These are phyloP conservation scores for Ophiocordyceps camponoti-leonardi DNA, from an alignment of 2,329 filamentous ascomycete species.

Conservation along the genomic window DNA sequence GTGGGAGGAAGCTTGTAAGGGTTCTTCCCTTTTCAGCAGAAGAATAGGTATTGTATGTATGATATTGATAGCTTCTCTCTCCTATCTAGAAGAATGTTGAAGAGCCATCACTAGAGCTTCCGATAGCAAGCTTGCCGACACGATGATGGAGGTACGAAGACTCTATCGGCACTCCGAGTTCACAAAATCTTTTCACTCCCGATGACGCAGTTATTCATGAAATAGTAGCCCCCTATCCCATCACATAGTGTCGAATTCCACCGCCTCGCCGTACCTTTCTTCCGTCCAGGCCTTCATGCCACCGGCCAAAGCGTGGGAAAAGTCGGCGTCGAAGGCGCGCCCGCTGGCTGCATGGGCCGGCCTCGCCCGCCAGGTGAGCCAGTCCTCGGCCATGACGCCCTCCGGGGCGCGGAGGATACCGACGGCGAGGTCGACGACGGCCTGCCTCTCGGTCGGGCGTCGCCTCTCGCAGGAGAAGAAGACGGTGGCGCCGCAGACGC, in stretches of 20 bases:
- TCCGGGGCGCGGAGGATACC: slow-evolving; percentile 27
- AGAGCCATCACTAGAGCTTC: too few species aligned
- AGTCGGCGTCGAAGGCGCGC: slow-evolving; percentile 16
- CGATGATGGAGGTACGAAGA: too few species aligned
- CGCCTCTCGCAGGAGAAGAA: slow-evolving; percentile 15
- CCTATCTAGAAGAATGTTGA: too few species aligned
- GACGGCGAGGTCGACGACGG: slow-evolving; percentile 23
- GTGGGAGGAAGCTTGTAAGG: too few species aligned
- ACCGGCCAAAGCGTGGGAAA: slow-evolving; percentile 16
- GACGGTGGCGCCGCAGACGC: slow-evolving; percentile 26
- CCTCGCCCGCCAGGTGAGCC: slow-evolving; percentile 27
- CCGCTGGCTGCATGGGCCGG: slow-evolving; percentile 17
- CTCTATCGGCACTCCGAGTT: too few species aligned
- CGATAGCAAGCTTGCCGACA: too few species aligned
- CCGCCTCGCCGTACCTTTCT: slow-evolving; percentile 15
- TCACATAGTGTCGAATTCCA: slow-evolving; percentile 8
- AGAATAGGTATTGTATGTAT: too few species aligned
- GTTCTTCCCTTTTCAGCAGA: too few species aligned
- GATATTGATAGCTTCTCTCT: too few species aligned
- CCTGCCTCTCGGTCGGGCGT: slow-evolving; percentile 11
- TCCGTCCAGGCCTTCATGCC: slow-evolving; percentile 21
- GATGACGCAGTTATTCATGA: too few species aligned
- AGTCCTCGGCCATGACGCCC: slow-evolving; percentile 23
- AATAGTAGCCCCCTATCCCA: neutral
- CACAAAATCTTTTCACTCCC: too few species aligned